Evolutionary conservation across 176 grass and related monocot genomes (phyloP).

Genomic region (Hordeum vulgare): DNA sequence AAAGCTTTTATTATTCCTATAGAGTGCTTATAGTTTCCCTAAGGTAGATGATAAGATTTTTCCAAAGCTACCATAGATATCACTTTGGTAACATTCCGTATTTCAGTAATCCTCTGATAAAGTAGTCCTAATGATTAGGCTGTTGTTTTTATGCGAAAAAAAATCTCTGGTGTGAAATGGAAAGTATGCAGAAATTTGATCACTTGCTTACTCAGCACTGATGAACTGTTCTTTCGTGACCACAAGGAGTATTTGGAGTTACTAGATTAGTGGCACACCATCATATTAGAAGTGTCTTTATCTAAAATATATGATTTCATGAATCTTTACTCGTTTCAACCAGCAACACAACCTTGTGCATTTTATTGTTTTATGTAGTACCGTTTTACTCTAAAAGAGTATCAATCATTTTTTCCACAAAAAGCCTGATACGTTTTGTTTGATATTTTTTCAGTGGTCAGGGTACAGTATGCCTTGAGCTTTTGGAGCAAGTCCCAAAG

Average conservation of each 20-base stretch:
- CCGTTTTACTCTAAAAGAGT: not conserved
- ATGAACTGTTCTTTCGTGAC: not conserved
- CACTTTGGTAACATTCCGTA: not conserved
- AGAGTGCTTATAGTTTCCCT: not conserved
- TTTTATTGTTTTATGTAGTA: not conserved
- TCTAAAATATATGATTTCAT: not conserved
- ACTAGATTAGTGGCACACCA: not conserved
- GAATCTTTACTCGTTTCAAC: not conserved
- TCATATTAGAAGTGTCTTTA: not conserved
- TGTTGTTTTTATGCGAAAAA: not conserved
- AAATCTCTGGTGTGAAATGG: too few species aligned
- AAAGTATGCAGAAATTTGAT: too few species aligned
- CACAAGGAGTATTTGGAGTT: not conserved
- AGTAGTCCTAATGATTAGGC: not conserved
- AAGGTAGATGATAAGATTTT: not conserved
- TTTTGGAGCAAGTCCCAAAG: slow-evolving; percentile 71
- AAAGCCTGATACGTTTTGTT: not conserved
- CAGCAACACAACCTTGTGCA: not conserved
- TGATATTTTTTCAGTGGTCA: slow-evolving; percentile 68
- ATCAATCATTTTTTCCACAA: not conserved
- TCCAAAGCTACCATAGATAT: not conserved
- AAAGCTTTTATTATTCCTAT: not conserved
- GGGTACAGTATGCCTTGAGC: slow-evolving; percentile 81
- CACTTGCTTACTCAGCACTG: not conserved
- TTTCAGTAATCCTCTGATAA: not conserved